phyloP scores from a whole-genome alignment of 1,284 basidiomycete species.

The Cyathus pygmaeus region DNA sequence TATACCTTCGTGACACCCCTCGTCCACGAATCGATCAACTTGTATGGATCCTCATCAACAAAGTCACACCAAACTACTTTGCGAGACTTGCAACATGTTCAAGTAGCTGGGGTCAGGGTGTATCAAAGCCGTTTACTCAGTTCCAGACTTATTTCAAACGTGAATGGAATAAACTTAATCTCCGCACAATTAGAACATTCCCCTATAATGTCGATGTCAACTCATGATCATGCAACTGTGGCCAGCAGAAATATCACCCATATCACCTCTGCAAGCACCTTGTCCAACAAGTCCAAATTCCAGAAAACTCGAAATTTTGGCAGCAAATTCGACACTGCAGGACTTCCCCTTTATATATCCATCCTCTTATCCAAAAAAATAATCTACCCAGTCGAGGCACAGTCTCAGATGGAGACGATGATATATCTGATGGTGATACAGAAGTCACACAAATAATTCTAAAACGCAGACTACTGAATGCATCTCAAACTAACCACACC shows the following conservation, averaged over 20 bases:
- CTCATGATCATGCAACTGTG: conserved; percentile 39
- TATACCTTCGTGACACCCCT: conserved; percentile 33
- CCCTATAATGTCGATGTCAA: conserved; percentile 26
- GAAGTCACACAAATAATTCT: neutral
- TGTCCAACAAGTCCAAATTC: conserved; percentile 29
- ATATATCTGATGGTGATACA: conserved; percentile 19
- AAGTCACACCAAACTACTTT: conserved; percentile 31
- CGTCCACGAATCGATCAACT: conserved; percentile 40
- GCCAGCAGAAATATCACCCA: conserved; percentile 33
- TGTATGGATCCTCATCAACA: conserved; percentile 35
- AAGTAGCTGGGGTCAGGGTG: conserved; percentile 19
- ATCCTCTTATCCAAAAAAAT: conserved; percentile 13
- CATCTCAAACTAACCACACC: neutral
- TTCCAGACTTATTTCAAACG: conserved; percentile 22
- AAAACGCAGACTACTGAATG: neutral
- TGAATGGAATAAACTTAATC: conserved; percentile 10
- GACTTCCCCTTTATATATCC: conserved; percentile 21
- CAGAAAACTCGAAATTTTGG: conserved; percentile 22
- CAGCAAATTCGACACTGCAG: conserved; percentile 20
- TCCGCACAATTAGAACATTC: conserved; percentile 7
- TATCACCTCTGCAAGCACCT: conserved; percentile 46
- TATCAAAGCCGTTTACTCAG: conserved; percentile 17
- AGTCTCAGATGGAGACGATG: conserved; percentile 29
- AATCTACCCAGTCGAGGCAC: conserved; percentile 7
- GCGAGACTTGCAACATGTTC: conserved; percentile 16